phyloP scores from a whole-genome alignment of 306 rosid genomes.

The Spatholobus suberectus region DNA sequence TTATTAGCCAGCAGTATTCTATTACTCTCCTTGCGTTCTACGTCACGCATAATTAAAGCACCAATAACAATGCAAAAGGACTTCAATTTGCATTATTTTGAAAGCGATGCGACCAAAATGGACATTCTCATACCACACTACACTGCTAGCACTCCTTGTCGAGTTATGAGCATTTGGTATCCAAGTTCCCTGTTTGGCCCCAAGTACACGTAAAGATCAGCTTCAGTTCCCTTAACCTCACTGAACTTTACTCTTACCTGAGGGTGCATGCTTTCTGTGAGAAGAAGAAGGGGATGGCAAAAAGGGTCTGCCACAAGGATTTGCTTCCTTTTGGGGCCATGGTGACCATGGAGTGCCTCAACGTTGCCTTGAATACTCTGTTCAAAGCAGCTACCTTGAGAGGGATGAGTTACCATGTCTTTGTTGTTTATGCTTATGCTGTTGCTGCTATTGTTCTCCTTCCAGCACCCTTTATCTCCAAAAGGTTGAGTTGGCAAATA shows the following conservation, averaged over 20 bases:
- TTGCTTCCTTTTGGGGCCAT: slow-evolving; percentile 74
- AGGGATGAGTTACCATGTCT: slow-evolving; percentile 93
- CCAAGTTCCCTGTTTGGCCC: not conserved
- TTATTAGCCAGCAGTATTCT: not conserved
- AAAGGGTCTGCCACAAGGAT: slow-evolving; percentile 47
- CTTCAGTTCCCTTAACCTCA: not conserved
- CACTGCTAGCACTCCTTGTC: not conserved
- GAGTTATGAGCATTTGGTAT: not conserved
- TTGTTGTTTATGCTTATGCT: slow-evolving; percentile 80
- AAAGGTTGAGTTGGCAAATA: slow-evolving; percentile 42
- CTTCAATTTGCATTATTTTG: not conserved
- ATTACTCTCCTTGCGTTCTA: not conserved
- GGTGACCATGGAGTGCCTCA: slow-evolving; percentile 79
- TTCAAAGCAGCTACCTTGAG: slow-evolving; percentile 83
- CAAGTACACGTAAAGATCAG: not conserved
- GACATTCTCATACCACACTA: not conserved
- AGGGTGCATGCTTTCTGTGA: not conserved
- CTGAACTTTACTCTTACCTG: not conserved
- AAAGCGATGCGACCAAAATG: slow-evolving; percentile 19
- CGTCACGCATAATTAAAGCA: slow-evolving; percentile 8
- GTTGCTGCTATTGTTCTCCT: slow-evolving; percentile 82
- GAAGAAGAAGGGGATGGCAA: slow-evolving; percentile 30
- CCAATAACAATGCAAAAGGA: not conserved
- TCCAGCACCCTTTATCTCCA: slow-evolving; percentile 80
- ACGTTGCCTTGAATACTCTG: slow-evolving; percentile 87